Evolutionary conservation across 2,329 filamentous ascomycete species (phyloP), one percentile per base, ranked within the genome.

Genomic region (Claviceps sorghi): DNA sequence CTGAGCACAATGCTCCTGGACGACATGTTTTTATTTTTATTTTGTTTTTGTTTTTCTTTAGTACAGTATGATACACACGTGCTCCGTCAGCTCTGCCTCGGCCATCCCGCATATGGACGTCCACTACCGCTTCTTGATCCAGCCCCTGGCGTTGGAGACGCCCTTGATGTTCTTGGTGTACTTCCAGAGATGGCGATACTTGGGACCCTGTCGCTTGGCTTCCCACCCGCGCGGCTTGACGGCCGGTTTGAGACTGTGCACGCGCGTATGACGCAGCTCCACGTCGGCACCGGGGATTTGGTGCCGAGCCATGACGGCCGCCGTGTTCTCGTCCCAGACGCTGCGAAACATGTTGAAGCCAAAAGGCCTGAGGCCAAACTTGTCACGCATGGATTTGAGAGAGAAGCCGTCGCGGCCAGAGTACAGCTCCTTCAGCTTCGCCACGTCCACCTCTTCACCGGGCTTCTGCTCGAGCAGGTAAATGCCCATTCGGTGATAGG

Each of bases 331-430:
- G 67, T 98, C 93, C 88, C 90, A 97, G 58, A 85, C 72, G 55
- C 82, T 84, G 58, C 93, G 82, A 82, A 97, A 98, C 60, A 98
- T 72, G 64, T 82, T 87, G 60, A 88, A 86, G 44, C 90, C 90
- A 54, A 96, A 81, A 8, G 90, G 80, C 54, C 73, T 76, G 55
- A 93, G 72, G 53, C 72, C 69, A 65, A 87, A 80, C 64, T 82
- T 83, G 64, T 82, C 78, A 58, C 83, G 78, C 66, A 94, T 85
- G 56, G 79, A 80, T 63, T 88, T 83, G 55, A 95, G 72, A 53
- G 77, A 83, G 71, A 95, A 94, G 47, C 76, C 77, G 48, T 90
- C 78, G 50, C 85, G 79, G 44, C 58, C 57, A 22, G 65, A 59
- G 63, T 79, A 75, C 22, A 73, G 66, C 58, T 77, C 70, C 61